A percentile compares a stretch with the other conserved stretches of the same genome.
Evolutionary conservation across 2,329 filamentous ascomycete species (phyloP).

Genomic region (Calonectria pseudoturangicola): DNA sequence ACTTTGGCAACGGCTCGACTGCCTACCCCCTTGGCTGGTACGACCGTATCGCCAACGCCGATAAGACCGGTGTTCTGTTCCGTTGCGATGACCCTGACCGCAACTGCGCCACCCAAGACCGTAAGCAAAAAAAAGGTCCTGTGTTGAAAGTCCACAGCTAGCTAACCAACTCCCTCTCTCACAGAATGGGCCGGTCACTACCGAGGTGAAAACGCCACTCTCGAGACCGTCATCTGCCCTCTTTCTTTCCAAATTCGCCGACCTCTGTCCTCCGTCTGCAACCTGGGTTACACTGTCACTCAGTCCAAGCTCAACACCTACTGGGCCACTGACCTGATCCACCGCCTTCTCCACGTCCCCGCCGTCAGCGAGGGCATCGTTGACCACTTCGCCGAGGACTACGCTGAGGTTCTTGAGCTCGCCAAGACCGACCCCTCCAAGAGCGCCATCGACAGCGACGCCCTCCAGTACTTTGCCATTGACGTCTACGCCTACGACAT

Average conservation of each 20-base stretch:
- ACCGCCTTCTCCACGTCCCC: conserved; percentile 79
- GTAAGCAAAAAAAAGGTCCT: conserved; percentile 50
- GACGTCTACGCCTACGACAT: conserved; percentile 81
- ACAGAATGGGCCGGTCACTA: conserved; percentile 80
- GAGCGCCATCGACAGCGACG: conserved; percentile 75
- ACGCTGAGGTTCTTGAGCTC: conserved; percentile 71
- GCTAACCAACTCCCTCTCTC: conserved; percentile 3
- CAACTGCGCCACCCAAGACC: conserved; percentile 74
- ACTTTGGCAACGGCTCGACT: conserved; percentile 78
- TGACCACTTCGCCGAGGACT: conserved; percentile 78
- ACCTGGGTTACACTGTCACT: conserved; percentile 77
- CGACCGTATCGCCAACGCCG: conserved; percentile 74
- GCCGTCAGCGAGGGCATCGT: conserved; percentile 75
- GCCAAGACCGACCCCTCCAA: conserved; percentile 68
- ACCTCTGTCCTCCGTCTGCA: conserved; percentile 76
- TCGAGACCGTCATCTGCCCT: conserved; percentile 82
- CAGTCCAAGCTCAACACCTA: conserved; percentile 74
- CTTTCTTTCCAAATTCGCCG: conserved; percentile 76
- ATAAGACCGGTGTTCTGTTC: conserved; percentile 76
- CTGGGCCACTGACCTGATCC: conserved; percentile 80
- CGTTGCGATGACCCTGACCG: conserved; percentile 81
- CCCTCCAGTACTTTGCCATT: conserved; percentile 81
- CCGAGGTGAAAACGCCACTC: conserved; percentile 78
- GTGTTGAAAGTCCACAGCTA: fast-evolving
- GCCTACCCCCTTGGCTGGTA: conserved; percentile 77